These are phyloP conservation scores for Sanghuangporus weigelae DNA, from an alignment of 1,284 basidiomycete species.

Conservation along the genomic window DNA sequence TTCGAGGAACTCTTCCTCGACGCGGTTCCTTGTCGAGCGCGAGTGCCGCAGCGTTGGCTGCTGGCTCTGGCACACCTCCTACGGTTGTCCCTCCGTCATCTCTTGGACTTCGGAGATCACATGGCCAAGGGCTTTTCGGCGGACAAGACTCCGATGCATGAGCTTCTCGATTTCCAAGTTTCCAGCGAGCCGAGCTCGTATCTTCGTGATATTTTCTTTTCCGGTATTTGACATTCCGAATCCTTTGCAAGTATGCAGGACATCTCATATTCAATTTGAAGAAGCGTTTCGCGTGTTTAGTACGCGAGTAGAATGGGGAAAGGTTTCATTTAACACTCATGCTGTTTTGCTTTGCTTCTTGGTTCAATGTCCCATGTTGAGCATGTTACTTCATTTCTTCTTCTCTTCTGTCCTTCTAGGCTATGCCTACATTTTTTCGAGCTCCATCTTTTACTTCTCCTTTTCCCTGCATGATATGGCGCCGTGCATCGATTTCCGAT, in stretches of 20 bases:
- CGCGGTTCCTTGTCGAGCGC: constrained; percentile 16
- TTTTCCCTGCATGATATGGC: background rate
- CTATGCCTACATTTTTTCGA: background rate
- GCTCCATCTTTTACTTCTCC: background rate
- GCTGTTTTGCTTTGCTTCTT: background rate
- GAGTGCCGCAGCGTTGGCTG: constrained; percentile 10
- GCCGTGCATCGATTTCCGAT: background rate
- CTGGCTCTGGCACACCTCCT: background rate
- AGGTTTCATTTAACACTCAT: background rate
- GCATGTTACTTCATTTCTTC: background rate
- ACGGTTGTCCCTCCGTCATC: constrained; percentile 1
- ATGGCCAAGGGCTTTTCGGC: background rate
- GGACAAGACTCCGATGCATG: background rate
- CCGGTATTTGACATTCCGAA: background rate
- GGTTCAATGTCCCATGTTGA: background rate
- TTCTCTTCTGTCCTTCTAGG: background rate
- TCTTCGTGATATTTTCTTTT: background rate
- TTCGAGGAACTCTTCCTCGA: constrained; percentile 4
- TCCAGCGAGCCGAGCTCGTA: background rate
- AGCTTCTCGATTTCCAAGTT: background rate
- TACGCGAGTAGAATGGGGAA: background rate
- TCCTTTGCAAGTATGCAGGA: no score
- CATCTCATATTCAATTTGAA: no score
- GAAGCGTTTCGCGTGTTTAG: background rate
- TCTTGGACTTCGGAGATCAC: background rate